Percentiles rank a stretch among this genome's conserved stretches.
Conservation (phyloP, 192 early-diverging fungal genomes). For the Phlyctochytrium arcticum region DNA sequence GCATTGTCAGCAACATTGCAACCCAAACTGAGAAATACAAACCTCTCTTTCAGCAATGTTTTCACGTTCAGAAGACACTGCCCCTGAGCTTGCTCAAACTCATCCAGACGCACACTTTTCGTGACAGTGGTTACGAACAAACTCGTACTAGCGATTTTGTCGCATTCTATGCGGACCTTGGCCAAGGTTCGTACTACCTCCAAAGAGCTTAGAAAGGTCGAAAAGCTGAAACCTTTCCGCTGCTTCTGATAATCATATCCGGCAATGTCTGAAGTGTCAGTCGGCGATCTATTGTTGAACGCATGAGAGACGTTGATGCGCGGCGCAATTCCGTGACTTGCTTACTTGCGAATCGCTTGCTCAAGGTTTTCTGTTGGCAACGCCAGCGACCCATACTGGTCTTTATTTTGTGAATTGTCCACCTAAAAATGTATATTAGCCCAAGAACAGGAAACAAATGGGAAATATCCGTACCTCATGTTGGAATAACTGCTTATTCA, state of each 20-base stretch:
- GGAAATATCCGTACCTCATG: constrained; percentile 34
- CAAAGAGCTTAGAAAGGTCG: constrained; percentile 50
- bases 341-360: too few relatives aligned
- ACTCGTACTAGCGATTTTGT: constrained; percentile 38
- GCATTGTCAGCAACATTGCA: not conserved
- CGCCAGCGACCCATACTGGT: too few relatives aligned
- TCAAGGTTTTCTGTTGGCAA: too few relatives aligned
- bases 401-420: too few relatives aligned
- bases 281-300: too few relatives aligned
- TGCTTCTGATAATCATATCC: constrained; percentile 40
- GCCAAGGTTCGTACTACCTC: constrained; percentile 51
- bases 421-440: too few relatives aligned
- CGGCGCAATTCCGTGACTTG: too few relatives aligned
- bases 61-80: constrained; percentile 51
- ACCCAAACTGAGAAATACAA: not conserved
- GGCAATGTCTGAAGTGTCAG: too few relatives aligned
- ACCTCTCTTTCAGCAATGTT: constrained; percentile 48
- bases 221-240: constrained; percentile 41
- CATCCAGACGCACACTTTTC: constrained; percentile 54
- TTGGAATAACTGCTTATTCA: constrained; percentile 52
- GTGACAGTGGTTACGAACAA: constrained; percentile 40
- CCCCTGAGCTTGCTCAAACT: constrained; percentile 56
- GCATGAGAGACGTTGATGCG: too few relatives aligned
- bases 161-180: constrained; percentile 50
- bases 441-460: not conserved